phyloP scores from a whole-genome alignment of 139 green algal genomes.

The Pycnococcus provasolii region DNA sequence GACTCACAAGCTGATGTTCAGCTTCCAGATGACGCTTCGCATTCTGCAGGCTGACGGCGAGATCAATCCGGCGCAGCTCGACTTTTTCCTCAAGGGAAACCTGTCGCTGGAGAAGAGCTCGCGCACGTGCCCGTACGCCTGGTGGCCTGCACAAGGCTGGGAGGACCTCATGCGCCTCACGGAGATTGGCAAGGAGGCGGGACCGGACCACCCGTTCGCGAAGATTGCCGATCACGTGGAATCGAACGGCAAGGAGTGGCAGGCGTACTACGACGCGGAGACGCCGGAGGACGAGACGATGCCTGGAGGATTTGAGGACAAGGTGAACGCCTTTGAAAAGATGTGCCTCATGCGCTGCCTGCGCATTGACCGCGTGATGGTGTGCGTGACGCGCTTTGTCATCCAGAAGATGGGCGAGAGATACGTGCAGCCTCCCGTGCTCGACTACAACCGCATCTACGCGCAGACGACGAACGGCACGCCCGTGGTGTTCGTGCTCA shows the following conservation, averaged over 20 bases:
- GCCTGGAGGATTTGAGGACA: constrained; percentile 41
- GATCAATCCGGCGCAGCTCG: constrained; percentile 50
- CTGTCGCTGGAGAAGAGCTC: constrained; percentile 54
- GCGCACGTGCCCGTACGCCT: constrained; percentile 48
- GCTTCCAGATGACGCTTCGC: constrained; percentile 69
- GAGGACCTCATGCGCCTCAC: constrained; percentile 65
- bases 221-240: constrained; percentile 52
- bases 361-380: constrained; percentile 64
- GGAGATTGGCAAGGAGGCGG: constrained; percentile 40
- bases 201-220: constrained; percentile 25
- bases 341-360: constrained; percentile 70
- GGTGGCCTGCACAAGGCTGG: constrained; percentile 65
- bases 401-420: constrained; percentile 48
- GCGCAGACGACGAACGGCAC: constrained; percentile 51
- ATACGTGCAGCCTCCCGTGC: constrained; percentile 57
- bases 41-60: constrained; percentile 51
- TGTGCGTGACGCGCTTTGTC: constrained; percentile 60
- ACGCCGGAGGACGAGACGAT: constrained; percentile 45
- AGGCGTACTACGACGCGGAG: constrained; percentile 57
- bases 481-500: constrained; percentile 80
- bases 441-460: constrained; percentile 67
- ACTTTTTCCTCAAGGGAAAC: constrained; percentile 86
- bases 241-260: constrained; percentile 48
- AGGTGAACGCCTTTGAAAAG: constrained; percentile 60
- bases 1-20: constrained; percentile 70